A percentile compares a stretch with the other conserved stretches of the same genome.
Conservation (phyloP, 768 basidiomycete species). For the Russula earlei region DNA sequence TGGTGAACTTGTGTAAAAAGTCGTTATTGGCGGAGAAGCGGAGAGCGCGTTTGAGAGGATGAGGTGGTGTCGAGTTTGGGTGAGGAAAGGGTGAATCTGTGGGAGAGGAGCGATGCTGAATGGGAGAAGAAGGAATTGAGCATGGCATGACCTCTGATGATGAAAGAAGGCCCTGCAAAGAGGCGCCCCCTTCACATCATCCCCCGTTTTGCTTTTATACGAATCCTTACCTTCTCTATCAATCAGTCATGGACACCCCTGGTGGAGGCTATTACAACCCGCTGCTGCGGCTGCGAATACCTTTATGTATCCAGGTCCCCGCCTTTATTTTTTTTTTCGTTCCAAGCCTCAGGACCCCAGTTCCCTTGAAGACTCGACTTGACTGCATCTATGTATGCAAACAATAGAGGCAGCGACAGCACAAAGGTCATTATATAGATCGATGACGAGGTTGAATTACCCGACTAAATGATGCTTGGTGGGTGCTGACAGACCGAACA, state of each 20-base stretch:
- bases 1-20: background rate
- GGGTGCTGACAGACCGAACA: background rate
- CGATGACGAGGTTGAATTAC: too few relatives aligned
- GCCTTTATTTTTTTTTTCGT: too few relatives aligned
- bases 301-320: background rate
- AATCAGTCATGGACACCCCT: too few relatives aligned
- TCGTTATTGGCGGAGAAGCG: conserved; percentile 9
- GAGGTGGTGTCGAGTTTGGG: background rate
- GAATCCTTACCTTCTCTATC: background rate
- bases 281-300: background rate
- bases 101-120: background rate
- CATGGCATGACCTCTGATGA: background rate
- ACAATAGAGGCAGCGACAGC: too few relatives aligned
- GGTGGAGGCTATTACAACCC: too few relatives aligned
- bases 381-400: too few relatives aligned
- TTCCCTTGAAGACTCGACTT: too few relatives aligned
- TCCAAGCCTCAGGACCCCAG: too few relatives aligned
- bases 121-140: conserved; percentile 4
- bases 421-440: too few relatives aligned
- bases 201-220: background rate
- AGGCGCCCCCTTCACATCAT: background rate
- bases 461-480: background rate
- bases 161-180: background rate
- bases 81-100: background rate
- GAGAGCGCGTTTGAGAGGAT: conserved; percentile 1